A percentile compares a stretch with the other conserved stretches of the same genome.
Conservation (phyloP, 2,329 filamentous ascomycete species). For the Pestalotiopsis sp. region DNA sequence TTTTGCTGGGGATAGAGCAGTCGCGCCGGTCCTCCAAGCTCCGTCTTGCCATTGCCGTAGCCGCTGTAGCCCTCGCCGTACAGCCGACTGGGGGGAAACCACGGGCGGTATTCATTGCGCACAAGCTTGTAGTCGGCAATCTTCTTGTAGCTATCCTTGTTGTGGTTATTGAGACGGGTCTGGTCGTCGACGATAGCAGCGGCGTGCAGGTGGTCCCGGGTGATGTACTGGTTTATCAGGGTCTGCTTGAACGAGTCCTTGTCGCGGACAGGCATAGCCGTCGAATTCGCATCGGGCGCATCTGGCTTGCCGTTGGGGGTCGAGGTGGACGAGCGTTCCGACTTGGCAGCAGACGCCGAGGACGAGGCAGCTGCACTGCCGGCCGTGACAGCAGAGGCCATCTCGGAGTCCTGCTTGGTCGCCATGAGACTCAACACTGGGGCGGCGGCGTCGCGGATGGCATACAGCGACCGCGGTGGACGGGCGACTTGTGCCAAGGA, state of each 20-base stretch:
- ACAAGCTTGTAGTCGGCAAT: constrained; percentile 71
- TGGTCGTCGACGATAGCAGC: constrained; percentile 54
- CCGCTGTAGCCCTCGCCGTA: constrained; percentile 82
- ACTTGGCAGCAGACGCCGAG: constrained; percentile 26
- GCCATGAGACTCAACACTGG: constrained; percentile 24
- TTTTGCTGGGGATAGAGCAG: constrained; percentile 82
- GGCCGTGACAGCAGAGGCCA: constrained; percentile 24
- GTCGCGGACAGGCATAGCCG: constrained; percentile 45
- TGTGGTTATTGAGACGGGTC: constrained; percentile 57
- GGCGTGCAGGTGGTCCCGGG: constrained; percentile 57
- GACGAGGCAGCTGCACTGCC: constrained; percentile 23
- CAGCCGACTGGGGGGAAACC: constrained; percentile 58
- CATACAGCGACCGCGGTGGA: constrained; percentile 16
- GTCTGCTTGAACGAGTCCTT: constrained; percentile 58
- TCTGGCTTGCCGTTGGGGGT: constrained; percentile 33
- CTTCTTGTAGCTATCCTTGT: constrained; percentile 67
- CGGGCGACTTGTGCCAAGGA: not conserved
- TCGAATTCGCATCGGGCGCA: constrained; percentile 33
- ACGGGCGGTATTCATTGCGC: constrained; percentile 55
- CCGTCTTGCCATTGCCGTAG: constrained; percentile 86
- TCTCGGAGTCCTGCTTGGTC: constrained; percentile 31
- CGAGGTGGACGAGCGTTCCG: constrained; percentile 32
- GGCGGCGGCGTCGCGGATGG: constrained; percentile 16
- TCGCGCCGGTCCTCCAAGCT: constrained; percentile 65
- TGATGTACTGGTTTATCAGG: constrained; percentile 56